Percentiles rank a stretch among this genome's conserved stretches.
These are phyloP conservation scores for Cyphellophora europaea DNA, from an alignment of 2,329 filamentous ascomycete species.

Conservation along the genomic window DNA sequence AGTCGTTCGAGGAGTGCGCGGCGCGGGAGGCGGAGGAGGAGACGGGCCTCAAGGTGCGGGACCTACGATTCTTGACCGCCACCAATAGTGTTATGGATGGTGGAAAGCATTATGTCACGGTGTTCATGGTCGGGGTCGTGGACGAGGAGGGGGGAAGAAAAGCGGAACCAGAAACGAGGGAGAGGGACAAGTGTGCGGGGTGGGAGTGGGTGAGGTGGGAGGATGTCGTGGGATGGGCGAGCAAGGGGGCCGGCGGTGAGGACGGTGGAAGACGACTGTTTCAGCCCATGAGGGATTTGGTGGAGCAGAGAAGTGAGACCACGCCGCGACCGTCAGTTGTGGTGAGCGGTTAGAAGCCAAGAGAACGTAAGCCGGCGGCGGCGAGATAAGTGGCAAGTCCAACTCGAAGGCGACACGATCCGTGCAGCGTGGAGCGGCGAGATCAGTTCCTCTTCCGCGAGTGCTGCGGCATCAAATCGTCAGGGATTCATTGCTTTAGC, in stretches of 20 bases:
- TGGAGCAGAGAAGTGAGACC: conserved; percentile 33
- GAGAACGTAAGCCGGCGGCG: too few species aligned
- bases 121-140: conserved; percentile 53
- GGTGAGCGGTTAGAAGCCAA: too few species aligned
- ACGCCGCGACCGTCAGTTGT: too few species aligned
- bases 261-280: conserved; percentile 31
- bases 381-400: too few species aligned
- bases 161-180: conserved; percentile 28
- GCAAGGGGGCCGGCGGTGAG: conserved; percentile 20
- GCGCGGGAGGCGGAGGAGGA: conserved; percentile 62
- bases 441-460: too few species aligned
- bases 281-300: conserved; percentile 37
- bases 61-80: conserved; percentile 45
- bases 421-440: too few species aligned
- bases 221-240: conserved; percentile 31
- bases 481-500: too few species aligned
- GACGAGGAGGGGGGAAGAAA: conserved; percentile 41
- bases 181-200: conserved; percentile 45
- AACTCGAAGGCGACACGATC: too few species aligned
- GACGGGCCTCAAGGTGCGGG: conserved; percentile 51
- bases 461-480: too few species aligned
- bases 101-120: conserved; percentile 63
- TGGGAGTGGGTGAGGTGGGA: conserved; percentile 48
- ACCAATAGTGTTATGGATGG: conserved; percentile 58
- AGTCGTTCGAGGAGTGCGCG: conserved; percentile 54